Percentiles rank a stretch among this genome's conserved stretches.
Conservation (phyloP, 306 rosid species). For the Glycine latifolia region DNA sequence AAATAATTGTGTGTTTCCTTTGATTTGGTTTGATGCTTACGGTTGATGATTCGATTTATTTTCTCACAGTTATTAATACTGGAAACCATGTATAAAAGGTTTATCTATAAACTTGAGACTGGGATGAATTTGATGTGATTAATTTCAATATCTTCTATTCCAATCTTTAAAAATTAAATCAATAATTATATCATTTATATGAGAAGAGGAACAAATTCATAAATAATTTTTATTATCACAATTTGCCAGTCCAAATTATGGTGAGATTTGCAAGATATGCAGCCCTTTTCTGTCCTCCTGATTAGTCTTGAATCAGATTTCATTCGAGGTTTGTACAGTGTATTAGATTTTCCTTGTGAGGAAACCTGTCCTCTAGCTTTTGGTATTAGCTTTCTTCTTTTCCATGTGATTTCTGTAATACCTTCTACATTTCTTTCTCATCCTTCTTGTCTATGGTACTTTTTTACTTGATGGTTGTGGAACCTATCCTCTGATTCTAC, state of each 20-base stretch:
- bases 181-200: not conserved
- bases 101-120: slow-evolving; percentile 18
- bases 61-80: not conserved
- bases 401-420: slow-evolving; percentile 12
- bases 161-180: not conserved
- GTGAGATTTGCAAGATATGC: slow-evolving; percentile 28
- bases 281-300: not conserved
- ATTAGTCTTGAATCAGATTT: slow-evolving; percentile 4
- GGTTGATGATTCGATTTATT: not conserved
- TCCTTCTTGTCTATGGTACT: slow-evolving; percentile 1
- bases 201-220: slow-evolving; percentile 5
- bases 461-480: slow-evolving; percentile 6
- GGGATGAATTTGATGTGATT: slow-evolving; percentile 1
- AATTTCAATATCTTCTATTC: not conserved
- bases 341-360: not conserved
- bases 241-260: not conserved
- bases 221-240: not conserved
- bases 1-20: slow-evolving; percentile 17
- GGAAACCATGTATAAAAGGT: slow-evolving; percentile 7
- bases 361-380: slow-evolving; percentile 7
- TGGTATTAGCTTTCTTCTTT: slow-evolving; percentile 32
- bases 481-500: slow-evolving; percentile 2
- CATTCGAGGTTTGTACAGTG: not conserved
- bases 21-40: slow-evolving; percentile 29
- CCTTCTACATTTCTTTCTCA: not conserved